A percentile compares a stretch with the other conserved stretches of the same genome.
Evolutionary conservation across 1,284 basidiomycete genomes (phyloP).

Genomic region (Apiotrichum gamsii): DNA sequence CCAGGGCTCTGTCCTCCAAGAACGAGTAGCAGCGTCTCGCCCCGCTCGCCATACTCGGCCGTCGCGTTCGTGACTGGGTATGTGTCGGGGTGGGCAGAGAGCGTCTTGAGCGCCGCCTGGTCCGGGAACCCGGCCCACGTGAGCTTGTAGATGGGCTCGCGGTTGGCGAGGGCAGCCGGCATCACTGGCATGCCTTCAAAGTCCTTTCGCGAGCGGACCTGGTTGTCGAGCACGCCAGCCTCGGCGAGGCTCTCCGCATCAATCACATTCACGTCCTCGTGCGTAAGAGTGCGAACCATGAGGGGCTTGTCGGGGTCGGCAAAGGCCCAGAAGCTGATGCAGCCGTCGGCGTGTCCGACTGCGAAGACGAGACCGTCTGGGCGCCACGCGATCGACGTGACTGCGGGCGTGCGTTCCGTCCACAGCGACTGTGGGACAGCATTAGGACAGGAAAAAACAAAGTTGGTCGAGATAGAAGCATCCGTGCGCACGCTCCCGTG

Average conservation of each 20-base stretch:
- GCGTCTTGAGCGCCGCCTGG: conserved; percentile 32
- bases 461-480: too few relatives aligned
- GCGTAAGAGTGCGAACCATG: conserved; percentile 63
- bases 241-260: conserved; percentile 47
- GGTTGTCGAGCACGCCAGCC: conserved; percentile 46
- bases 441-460: neutral
- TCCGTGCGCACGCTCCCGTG: too few relatives aligned
- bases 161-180: conserved; percentile 26
- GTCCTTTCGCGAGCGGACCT: conserved; percentile 20
- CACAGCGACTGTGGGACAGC: conserved; percentile 55
- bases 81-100: conserved; percentile 28
- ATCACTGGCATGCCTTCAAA: conserved; percentile 22
- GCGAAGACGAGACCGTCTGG: conserved; percentile 53
- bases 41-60: conserved; percentile 50
- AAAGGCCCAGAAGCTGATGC: conserved; percentile 77
- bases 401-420: conserved; percentile 62
- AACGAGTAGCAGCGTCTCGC: conserved; percentile 65
- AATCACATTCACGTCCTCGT: conserved; percentile 49
- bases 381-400: conserved; percentile 66
- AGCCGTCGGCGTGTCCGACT: conserved; percentile 68
- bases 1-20: conserved; percentile 64
- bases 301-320: conserved; percentile 75
- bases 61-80: conserved; percentile 39
- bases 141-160: conserved; percentile 84
- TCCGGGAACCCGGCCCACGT: conserved; percentile 73